Percentiles rank a stretch among this genome's conserved stretches.
Conservation (phyloP, 2,329 filamentous ascomycete species). For the Alternaria sp. region DNA sequence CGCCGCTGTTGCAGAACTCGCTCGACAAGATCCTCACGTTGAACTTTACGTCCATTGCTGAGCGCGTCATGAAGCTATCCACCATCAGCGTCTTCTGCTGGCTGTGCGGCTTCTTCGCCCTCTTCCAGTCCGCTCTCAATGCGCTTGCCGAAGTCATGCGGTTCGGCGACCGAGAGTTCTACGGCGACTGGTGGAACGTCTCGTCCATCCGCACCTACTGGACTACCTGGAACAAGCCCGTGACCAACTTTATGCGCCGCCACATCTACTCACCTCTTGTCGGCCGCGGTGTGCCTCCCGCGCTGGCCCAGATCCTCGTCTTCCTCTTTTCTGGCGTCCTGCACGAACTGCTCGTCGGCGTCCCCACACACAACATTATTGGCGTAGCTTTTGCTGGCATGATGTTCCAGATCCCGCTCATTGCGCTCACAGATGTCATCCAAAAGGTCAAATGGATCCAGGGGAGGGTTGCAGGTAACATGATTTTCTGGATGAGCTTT, state of each 20-base stretch:
- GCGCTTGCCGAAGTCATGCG: slow-evolving; percentile 86
- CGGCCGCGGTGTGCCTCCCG: slow-evolving; percentile 78
- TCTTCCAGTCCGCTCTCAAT: slow-evolving; percentile 94
- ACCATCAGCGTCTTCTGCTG: slow-evolving; percentile 96
- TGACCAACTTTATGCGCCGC: slow-evolving; percentile 94
- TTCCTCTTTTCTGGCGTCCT: slow-evolving; percentile 88
- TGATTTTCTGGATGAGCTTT: slow-evolving; percentile 96
- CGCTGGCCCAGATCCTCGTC: slow-evolving; percentile 76
- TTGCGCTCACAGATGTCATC: slow-evolving; percentile 77
- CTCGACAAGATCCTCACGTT: slow-evolving; percentile 84
- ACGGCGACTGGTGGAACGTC: slow-evolving; percentile 95
- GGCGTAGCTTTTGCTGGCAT: slow-evolving; percentile 94
- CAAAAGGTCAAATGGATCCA: slow-evolving; percentile 78
- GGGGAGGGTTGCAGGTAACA: slow-evolving; percentile 84
- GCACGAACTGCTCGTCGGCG: slow-evolving; percentile 89
- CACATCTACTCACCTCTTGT: slow-evolving; percentile 91
- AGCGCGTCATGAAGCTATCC: slow-evolving; percentile 91
- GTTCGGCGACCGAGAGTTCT: slow-evolving; percentile 94
- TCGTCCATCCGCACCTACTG: slow-evolving; percentile 84
- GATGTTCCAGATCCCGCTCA: slow-evolving; percentile 90
- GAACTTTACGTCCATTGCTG: slow-evolving; percentile 80
- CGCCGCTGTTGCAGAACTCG: slow-evolving; percentile 87
- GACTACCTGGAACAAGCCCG: slow-evolving; percentile 97
- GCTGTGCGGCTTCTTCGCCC: slow-evolving; percentile 95
- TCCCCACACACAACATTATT: slow-evolving; percentile 93